Evolutionary conservation across 2,329 filamentous ascomycete species (phyloP), one percentile per base, ranked within the genome.

Genomic region (Fusarium continuum): DNA sequence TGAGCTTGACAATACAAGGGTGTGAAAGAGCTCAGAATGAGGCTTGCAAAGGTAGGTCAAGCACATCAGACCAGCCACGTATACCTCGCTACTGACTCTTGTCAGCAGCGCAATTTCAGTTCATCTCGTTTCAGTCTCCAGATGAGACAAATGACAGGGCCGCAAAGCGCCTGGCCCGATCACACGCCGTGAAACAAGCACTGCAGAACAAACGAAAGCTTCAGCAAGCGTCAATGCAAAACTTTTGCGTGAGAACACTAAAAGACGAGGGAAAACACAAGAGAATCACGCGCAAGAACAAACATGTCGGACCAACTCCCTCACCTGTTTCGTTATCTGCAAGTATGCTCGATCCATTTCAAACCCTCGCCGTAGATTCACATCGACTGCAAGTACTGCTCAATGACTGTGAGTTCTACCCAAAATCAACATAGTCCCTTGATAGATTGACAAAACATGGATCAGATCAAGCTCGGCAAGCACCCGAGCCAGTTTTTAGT

Each of bases 401-500:
- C 2, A 31, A 19, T 1, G 14, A 61, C 2, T 11, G 68, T 70
- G 9, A 40, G 68, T 8, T 8, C 3, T n/a, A n/a, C 2, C 20
- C 13, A 9, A 3, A 4, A 2, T 16, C 2, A 4, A 2, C 8
- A 8, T 8, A 5, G n/a, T 2, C 6, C 4, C 7, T 4, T 2
- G 5, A 16, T 3, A 7, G 0, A 3, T 43, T 54, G 5, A 59
- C 6, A 17, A 4, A 0, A 1, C 3, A 3, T 6, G 1, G 2
- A 0, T 16, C 7, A 75, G 71, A 68, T 11, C 70, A 72, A 28
- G 64, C 67, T 6, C 54, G 57, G 2, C 61, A 69, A 36, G 67
- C 70, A n/a, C 35, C 70, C 0, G 74, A 78, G 35, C 76, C 77
- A 10, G 70, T 78, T 0, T 77, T 79, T 8, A 80, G 72, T 16